phyloP scores from a whole-genome alignment of 257 asterid species.

The Anisodus tanguticus region DNA sequence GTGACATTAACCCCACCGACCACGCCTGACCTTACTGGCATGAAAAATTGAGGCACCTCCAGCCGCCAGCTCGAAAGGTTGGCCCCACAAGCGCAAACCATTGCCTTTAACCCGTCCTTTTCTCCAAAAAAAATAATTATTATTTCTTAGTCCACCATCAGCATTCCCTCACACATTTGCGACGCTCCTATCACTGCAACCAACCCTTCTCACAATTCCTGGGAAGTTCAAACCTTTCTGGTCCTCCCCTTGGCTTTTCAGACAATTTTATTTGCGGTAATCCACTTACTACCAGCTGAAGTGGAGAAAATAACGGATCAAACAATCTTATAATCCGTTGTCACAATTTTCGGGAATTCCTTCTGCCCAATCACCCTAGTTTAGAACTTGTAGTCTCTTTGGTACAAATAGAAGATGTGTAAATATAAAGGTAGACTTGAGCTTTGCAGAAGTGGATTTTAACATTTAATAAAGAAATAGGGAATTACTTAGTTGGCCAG shows the following conservation, averaged over 20 bases:
- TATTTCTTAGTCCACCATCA: slow-evolving; percentile 5
- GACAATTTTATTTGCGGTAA: neutral
- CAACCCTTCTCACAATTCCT: slow-evolving; percentile 3
- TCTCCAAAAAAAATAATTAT: slow-evolving; percentile 7
- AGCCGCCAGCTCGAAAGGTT: neutral
- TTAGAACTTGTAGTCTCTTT: slow-evolving; percentile 23
- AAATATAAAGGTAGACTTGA: neutral
- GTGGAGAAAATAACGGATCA: neutral
- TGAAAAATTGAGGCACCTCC: neutral
- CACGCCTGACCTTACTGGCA: neutral
- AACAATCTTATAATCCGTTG: neutral
- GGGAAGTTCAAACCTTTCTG: slow-evolving; percentile 9
- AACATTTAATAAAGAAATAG: neutral
- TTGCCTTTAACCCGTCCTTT: neutral
- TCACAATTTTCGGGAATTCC: slow-evolving; percentile 19
- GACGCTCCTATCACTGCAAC: neutral
- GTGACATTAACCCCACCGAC: neutral
- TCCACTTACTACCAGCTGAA: slow-evolving; percentile 4
- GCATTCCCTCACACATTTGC: neutral
- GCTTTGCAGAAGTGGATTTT: neutral
- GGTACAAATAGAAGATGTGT: slow-evolving; percentile 20
- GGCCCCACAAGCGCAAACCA: slow-evolving; percentile 13
- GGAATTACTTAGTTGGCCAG: neutral
- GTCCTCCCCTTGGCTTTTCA: neutral
- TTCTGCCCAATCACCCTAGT: slow-evolving; percentile 9